phyloP scores from a whole-genome alignment of 352 stramenopile genomes.

The Globisporangium apiculatum region DNA sequence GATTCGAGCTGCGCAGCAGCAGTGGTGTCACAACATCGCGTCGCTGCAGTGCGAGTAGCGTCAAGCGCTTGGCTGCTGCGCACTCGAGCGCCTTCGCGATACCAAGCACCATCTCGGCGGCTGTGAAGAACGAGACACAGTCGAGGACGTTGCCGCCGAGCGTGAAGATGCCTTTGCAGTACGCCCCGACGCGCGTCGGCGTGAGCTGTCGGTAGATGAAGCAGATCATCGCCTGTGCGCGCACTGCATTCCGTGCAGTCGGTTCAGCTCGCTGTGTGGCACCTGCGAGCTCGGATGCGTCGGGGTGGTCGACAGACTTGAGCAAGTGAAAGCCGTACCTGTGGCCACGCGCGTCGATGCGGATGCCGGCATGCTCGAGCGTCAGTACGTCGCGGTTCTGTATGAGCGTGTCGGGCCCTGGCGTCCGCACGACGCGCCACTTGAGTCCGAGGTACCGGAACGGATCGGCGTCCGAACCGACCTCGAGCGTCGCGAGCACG shows the following conservation, averaged over 20 bases:
- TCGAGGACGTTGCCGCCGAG: slow-evolving; percentile 7
- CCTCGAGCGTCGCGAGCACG: slow-evolving; percentile 33
- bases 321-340: slow-evolving; percentile 25
- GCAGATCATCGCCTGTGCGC: slow-evolving; percentile 9
- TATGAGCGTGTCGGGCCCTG: slow-evolving; percentile 21
- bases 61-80: slow-evolving; percentile 11
- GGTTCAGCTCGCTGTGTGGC: too few relatives aligned
- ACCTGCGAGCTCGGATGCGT: not conserved
- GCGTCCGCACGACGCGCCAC: slow-evolving; percentile 25
- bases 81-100: slow-evolving; percentile 15
- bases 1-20: not conserved
- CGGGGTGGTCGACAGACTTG: slow-evolving; percentile 7
- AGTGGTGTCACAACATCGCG: not conserved
- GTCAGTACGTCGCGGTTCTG: slow-evolving; percentile 36
- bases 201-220: slow-evolving; percentile 11
- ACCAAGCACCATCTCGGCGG: slow-evolving; percentile 6
- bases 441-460: slow-evolving; percentile 45
- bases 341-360: slow-evolving; percentile 20
- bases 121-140: slow-evolving; percentile 9
- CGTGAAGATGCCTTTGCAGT: slow-evolving; percentile 11
- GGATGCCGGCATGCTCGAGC: slow-evolving; percentile 39
- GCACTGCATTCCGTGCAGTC: not conserved
- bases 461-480: slow-evolving; percentile 24
- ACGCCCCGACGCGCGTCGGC: slow-evolving; percentile 3
- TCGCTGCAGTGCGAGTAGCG: slow-evolving; percentile 4